Conservation (phyloP, 2,329 filamentous ascomycete species). For the Aspergillus pseudoviridinutans region DNA sequence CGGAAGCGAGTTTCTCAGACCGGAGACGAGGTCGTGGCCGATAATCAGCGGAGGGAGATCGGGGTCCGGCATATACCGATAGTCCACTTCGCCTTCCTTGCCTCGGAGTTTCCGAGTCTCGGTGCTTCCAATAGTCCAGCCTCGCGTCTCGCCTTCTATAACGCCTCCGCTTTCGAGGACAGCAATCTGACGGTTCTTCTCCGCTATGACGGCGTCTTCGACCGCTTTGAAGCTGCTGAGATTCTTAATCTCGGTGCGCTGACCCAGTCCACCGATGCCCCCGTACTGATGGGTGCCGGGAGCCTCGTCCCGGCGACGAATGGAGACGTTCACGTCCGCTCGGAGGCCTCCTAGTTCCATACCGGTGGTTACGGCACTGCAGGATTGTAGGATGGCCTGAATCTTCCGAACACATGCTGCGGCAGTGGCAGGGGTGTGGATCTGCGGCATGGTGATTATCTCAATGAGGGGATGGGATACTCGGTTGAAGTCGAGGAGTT, state of each 20-base stretch:
- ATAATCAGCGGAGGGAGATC: slow-evolving; percentile 80
- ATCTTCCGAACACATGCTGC: slow-evolving; percentile 87
- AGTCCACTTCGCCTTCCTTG: slow-evolving; percentile 96
- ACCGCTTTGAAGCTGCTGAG: slow-evolving; percentile 91
- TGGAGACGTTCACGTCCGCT: slow-evolving; percentile 93
- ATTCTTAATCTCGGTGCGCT: slow-evolving; percentile 96
- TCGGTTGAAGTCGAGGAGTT: slow-evolving; percentile 90
- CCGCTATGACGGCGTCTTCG: slow-evolving; percentile 88
- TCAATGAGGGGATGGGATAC: slow-evolving; percentile 89
- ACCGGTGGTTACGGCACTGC: slow-evolving; percentile 80
- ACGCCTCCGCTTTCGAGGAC: slow-evolving; percentile 71
- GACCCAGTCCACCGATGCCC: slow-evolving; percentile 65
- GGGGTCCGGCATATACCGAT: slow-evolving; percentile 97
- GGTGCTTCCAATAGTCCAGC: slow-evolving; percentile 81
- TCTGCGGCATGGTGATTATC: slow-evolving; percentile 86
- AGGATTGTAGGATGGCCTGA: slow-evolving; percentile 71
- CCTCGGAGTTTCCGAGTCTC: slow-evolving; percentile 78
- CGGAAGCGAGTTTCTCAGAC: slow-evolving; percentile 62
- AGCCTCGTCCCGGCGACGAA: slow-evolving; percentile 58
- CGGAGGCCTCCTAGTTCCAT: slow-evolving; percentile 91
- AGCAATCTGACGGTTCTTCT: slow-evolving; percentile 81
- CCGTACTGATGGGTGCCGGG: slow-evolving; percentile 48
- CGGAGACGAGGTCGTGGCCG: slow-evolving; percentile 61
- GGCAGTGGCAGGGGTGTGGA: slow-evolving; percentile 81
- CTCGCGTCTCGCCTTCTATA: slow-evolving; percentile 82